Conservation (phyloP, 2,329 filamentous ascomycete species). For the Aspergillus sp. region DNA sequence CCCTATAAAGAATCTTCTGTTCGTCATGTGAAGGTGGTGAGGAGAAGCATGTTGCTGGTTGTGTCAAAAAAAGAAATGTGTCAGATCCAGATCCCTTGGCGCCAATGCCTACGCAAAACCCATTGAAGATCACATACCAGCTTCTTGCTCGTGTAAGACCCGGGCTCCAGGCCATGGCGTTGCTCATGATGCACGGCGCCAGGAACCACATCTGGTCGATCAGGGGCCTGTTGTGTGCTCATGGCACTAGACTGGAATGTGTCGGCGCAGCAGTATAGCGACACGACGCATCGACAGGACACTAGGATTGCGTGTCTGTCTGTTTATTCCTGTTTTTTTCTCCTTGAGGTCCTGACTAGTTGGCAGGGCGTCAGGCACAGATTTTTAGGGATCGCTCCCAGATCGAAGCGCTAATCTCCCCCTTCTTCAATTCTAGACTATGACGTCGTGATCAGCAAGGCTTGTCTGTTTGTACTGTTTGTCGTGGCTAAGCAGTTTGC, state of each 20-base stretch:
- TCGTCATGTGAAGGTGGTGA: conserved; percentile 56
- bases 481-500: conserved; percentile 4
- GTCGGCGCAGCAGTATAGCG: conserved; percentile 1
- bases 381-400: too few species aligned
- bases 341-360: too few species aligned
- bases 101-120: not conserved
- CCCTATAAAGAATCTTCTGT: conserved; percentile 57
- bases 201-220: conserved; percentile 13
- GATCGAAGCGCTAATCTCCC: not conserved
- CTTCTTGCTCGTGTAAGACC: conserved; percentile 50
- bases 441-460: conserved; percentile 23
- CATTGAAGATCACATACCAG: conserved; percentile 35
- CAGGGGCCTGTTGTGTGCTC: conserved; percentile 16
- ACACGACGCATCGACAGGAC: not conserved
- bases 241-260: conserved; percentile 14
- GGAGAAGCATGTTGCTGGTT: conserved; percentile 53
- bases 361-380: too few species aligned
- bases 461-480: too few species aligned
- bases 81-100: conserved; percentile 4
- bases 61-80: not conserved
- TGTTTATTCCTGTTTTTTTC: not conserved
- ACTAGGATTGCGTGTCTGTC: not conserved
- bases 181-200: conserved; percentile 13
- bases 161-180: conserved; percentile 36
- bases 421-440: conserved; percentile 14